Conservation (phyloP, 805 yeast genomes). For the Schwanniomyces vanrijiae region DNA sequence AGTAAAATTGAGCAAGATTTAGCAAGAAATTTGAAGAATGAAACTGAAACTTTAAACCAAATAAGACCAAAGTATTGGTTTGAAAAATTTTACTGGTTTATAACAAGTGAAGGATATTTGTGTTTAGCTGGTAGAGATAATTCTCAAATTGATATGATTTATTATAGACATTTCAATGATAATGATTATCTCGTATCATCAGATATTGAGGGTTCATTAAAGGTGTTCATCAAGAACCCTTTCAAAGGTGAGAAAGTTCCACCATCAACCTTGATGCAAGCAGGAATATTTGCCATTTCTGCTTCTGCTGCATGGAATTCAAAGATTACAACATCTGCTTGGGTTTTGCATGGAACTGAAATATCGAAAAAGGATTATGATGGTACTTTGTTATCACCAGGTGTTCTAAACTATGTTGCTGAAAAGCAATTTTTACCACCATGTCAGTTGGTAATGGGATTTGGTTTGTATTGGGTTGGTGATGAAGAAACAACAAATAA, state of each 20-base stretch:
- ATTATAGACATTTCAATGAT: constrained; percentile 70
- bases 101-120: constrained; percentile 85
- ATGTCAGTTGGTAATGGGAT: constrained; percentile 85
- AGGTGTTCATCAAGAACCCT: constrained; percentile 82
- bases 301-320: constrained; percentile 89
- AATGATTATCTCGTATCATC: constrained; percentile 73
- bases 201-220: constrained; percentile 70
- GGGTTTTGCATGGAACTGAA: constrained; percentile 74
- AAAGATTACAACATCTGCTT: constrained; percentile 77
- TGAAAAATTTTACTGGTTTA: constrained; percentile 92
- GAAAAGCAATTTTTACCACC: constrained; percentile 68
- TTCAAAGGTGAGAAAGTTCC: constrained; percentile 69
- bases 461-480: constrained; percentile 74
- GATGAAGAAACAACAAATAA: constrained; percentile 53
- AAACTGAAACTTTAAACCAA: constrained; percentile 50
- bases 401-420: constrained; percentile 55
- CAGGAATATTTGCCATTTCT: constrained; percentile 81
- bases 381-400: constrained; percentile 58
- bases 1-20: constrained; percentile 72
- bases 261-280: constrained; percentile 85
- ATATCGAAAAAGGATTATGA: constrained; percentile 71
- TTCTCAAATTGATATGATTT: constrained; percentile 75
- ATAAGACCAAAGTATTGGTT: constrained; percentile 82
- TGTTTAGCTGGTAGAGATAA: constrained; percentile 86
- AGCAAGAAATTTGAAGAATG: constrained; percentile 57